Evolutionary conservation across 306 rosid genomes (phyloP).

Genomic region (Vicia sativa): DNA sequence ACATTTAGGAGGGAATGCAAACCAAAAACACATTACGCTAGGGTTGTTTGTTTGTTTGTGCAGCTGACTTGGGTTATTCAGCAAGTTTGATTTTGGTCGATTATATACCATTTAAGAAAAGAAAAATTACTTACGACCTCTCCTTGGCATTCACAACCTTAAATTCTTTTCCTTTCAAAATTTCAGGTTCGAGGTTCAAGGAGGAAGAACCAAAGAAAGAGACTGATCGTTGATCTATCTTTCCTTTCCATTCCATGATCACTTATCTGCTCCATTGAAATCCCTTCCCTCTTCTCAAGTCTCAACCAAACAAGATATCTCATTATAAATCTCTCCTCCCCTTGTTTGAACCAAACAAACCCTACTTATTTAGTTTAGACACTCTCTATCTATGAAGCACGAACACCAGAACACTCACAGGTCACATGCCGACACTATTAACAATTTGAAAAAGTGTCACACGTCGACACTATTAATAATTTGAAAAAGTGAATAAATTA

Average conservation of each 20-base stretch:
- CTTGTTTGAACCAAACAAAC: background rate
- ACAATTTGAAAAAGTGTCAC: no score
- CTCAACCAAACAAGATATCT: conserved; percentile 1
- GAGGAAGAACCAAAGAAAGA: background rate
- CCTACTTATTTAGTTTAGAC: background rate
- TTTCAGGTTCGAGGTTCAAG: background rate
- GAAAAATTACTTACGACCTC: background rate
- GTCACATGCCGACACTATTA: no score
- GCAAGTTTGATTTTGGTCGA: background rate
- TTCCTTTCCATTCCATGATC: conserved; percentile 1
- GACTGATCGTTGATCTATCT: background rate
- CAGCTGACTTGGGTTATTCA: conserved; percentile 8
- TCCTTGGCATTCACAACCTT: background rate
- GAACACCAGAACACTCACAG: no score
- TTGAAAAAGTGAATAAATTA: no score
- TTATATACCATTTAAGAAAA: background rate
- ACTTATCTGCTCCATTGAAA: background rate
- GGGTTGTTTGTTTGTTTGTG: background rate
- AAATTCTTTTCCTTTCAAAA: background rate
- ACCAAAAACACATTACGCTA: background rate
- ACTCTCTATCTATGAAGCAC: background rate
- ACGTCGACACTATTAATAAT: no score
- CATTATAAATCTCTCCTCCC: background rate
- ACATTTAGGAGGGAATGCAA: background rate
- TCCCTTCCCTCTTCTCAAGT: background rate